A percentile compares a stretch with the other conserved stretches of the same genome.
These are phyloP conservation scores for Marvania coccoides DNA, from an alignment of 139 green algal genomes.

Conservation along the genomic window DNA sequence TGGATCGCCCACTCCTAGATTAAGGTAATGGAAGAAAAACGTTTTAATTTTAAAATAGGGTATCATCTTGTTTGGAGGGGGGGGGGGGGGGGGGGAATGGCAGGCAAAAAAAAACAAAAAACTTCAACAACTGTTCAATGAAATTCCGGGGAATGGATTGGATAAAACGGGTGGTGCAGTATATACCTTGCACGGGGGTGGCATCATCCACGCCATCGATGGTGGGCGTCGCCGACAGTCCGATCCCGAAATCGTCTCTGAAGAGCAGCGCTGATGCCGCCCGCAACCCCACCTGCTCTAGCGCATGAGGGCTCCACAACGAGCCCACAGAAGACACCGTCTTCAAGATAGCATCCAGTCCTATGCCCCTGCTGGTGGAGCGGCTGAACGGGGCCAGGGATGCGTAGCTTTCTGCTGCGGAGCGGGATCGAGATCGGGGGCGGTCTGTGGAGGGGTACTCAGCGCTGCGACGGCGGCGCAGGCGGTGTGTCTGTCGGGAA, in stretches of 20 bases:
- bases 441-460: constrained; percentile 1
- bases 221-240: neutral
- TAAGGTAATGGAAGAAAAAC: too few species aligned
- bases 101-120: too few species aligned
- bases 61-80: too few species aligned
- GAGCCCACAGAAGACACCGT: constrained; percentile 4
- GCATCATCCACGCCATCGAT: neutral
- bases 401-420: neutral
- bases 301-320: constrained; percentile 2
- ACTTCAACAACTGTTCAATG: too few species aligned
- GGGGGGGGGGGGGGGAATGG: too few species aligned
- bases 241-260: constrained; percentile 18
- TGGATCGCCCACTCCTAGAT: neutral
- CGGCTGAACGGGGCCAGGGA: neutral
- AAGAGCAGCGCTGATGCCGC: constrained; percentile 9
- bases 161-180: too few species aligned
- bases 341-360: neutral
- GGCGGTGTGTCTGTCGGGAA: too few species aligned
- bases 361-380: neutral
- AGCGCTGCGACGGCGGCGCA: constrained; percentile 18
- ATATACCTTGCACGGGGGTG: neutral
- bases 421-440: neutral
- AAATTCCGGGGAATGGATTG: too few species aligned
- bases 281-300: neutral
- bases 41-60: too few species aligned